These are phyloP conservation scores for Nicotiana knightiana DNA, from an alignment of 257 asterid genomes.

Conservation along the genomic window DNA sequence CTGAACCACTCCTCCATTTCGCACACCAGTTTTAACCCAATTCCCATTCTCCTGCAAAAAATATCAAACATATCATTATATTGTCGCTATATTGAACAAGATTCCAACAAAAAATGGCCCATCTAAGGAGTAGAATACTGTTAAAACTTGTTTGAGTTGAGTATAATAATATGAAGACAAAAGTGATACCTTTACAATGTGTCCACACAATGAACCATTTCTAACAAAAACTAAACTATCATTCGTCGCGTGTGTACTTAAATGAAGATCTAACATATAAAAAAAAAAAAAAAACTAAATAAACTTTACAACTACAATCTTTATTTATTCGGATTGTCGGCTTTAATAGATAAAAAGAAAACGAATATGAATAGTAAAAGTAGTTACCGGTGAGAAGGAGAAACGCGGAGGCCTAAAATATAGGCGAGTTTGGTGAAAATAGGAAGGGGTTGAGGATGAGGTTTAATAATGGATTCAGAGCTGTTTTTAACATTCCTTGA, in stretches of 20 bases:
- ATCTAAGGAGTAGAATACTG: too few species aligned
- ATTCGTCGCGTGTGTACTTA: neutral
- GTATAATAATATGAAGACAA: neutral
- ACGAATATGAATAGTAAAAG: neutral
- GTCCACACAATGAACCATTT: neutral
- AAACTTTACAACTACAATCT: neutral
- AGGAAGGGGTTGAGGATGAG: conserved; percentile 46
- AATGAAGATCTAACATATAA: neutral
- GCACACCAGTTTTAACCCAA: conserved; percentile 60
- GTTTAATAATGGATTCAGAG: neutral
- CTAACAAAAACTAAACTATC: neutral
- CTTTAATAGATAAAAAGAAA: neutral
- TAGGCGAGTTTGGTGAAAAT: conserved; percentile 72
- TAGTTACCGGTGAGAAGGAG: conserved; percentile 71
- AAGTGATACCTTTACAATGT: neutral
- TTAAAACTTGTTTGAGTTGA: too few species aligned
- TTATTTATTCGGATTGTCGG: neutral
- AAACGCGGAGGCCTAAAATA: conserved; percentile 89
- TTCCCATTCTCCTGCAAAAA: conserved; percentile 69
- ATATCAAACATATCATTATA: neutral
- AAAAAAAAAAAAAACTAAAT: neutral
- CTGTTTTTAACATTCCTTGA: conserved; percentile 18
- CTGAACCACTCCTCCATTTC: conserved; percentile 65
- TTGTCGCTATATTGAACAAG: neutral
- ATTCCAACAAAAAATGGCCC: neutral